Evolutionary conservation across 306 rosid genomes (phyloP).

Genomic region (Cicer arietinum): DNA sequence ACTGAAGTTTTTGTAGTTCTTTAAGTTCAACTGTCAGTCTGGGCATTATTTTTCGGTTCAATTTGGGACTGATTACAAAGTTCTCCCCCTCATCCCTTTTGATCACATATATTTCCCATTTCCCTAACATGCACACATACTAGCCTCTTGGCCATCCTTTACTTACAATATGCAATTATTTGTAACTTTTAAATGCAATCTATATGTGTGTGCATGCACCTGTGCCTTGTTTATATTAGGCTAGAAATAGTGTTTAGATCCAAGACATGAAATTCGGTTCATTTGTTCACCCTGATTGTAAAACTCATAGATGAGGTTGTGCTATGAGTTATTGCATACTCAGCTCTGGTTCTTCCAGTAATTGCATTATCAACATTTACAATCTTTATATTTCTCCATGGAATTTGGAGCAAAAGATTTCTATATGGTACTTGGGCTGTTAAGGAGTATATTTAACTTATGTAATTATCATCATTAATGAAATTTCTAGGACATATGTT

Average conservation of each 20-base stretch:
- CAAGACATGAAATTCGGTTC: conserved; percentile 6
- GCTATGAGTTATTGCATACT: conserved; percentile 24
- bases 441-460: conserved; percentile 22
- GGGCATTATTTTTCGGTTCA: neutral
- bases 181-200: conserved; percentile 12
- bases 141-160: conserved; percentile 1
- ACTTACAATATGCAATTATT: neutral
- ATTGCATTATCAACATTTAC: conserved; percentile 15
- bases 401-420: conserved; percentile 31
- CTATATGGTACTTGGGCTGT: conserved; percentile 39
- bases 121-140: conserved; percentile 7
- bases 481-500: conserved; percentile 22
- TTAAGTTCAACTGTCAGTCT: neutral
- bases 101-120: conserved; percentile 26
- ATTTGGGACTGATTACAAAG: conserved; percentile 5
- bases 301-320: conserved; percentile 14
- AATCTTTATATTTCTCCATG: conserved; percentile 19
- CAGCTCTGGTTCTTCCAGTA: conserved; percentile 23
- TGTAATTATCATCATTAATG: conserved; percentile 27
- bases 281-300: neutral
- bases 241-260: neutral
- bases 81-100: neutral
- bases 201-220: neutral
- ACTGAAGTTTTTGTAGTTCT: conserved; percentile 37
- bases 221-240: neutral